Conservation (phyloP, 2,329 filamentous ascomycete species). For the Penicillium sp. region DNA sequence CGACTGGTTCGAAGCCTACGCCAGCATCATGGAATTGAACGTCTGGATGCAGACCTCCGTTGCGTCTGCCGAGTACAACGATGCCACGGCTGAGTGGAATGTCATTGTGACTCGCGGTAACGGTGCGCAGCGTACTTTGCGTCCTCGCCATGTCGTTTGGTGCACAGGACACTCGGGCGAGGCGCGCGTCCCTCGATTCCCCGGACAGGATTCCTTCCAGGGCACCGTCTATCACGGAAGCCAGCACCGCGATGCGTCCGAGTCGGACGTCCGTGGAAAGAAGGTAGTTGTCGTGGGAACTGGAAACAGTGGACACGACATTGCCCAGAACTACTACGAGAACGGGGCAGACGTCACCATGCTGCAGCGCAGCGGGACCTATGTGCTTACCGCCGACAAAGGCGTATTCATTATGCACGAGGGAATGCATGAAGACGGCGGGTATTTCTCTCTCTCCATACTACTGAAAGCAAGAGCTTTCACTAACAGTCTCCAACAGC, state of each 20-base stretch:
- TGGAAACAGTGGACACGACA: slow-evolving; percentile 52
- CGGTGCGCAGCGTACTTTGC: slow-evolving; percentile 30
- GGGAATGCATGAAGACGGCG: slow-evolving; percentile 48
- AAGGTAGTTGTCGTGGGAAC: slow-evolving; percentile 51
- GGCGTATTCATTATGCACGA: slow-evolving; percentile 46
- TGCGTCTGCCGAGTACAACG: slow-evolving; percentile 41
- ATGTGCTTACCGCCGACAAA: slow-evolving; percentile 48
- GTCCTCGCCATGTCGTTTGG: slow-evolving; percentile 49
- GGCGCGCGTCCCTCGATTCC: slow-evolving; percentile 42
- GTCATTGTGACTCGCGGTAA: slow-evolving; percentile 32
- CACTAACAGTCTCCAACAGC: slow-evolving; percentile 22
- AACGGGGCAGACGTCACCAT: slow-evolving; percentile 53
- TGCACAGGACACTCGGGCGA: slow-evolving; percentile 48
- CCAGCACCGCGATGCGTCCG: slow-evolving; percentile 42
- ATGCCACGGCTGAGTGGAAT: slow-evolving; percentile 39
- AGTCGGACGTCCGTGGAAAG: slow-evolving; percentile 40
- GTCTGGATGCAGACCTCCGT: slow-evolving; percentile 45
- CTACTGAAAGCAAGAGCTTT: not conserved
- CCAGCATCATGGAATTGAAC: slow-evolving; percentile 50
- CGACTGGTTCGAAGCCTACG: slow-evolving; percentile 51
- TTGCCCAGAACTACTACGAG: slow-evolving; percentile 52
- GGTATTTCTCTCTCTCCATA: slow-evolving; percentile 18
- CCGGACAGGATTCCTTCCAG: slow-evolving; percentile 42
- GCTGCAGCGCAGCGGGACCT: slow-evolving; percentile 54
- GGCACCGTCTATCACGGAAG: slow-evolving; percentile 47